Evolutionary conservation across 306 rosid genomes (phyloP).

Genomic region (Corylus americana): DNA sequence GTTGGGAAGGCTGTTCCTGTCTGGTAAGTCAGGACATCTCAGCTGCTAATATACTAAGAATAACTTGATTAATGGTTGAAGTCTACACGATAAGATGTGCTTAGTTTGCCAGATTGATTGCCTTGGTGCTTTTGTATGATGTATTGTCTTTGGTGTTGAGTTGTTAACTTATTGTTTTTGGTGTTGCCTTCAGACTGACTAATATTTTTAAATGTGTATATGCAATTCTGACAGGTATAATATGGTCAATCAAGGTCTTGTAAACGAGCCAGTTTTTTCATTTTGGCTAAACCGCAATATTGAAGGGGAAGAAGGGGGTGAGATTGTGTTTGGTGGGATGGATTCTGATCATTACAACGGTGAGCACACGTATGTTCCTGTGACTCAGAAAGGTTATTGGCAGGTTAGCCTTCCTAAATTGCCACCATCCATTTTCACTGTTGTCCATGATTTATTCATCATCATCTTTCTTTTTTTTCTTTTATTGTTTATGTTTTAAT

Average conservation of each 20-base stretch:
- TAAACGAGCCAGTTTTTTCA: constrained; percentile 38
- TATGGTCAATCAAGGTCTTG: constrained; percentile 33
- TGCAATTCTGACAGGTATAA: constrained; percentile 29
- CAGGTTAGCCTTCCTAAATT: constrained; percentile 30
- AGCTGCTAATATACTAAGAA: not conserved
- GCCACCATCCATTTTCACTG: not conserved
- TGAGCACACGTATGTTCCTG: constrained; percentile 42
- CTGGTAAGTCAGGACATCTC: constrained; percentile 38
- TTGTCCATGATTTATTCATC: not conserved
- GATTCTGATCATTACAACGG: constrained; percentile 42
- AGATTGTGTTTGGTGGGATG: constrained; percentile 44
- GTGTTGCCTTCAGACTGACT: not conserved
- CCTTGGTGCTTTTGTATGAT: not conserved
- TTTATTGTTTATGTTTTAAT: not conserved
- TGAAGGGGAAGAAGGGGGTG: constrained; percentile 38
- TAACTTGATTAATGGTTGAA: not conserved
- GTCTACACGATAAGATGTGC: not conserved
- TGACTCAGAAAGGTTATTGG: constrained; percentile 45
- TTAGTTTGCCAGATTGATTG: not conserved
- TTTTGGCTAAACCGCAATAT: constrained; percentile 41
- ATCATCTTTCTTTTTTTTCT: not conserved
- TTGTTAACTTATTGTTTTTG: not conserved
- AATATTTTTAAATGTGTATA: constrained; percentile 1
- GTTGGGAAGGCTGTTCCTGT: constrained; percentile 41
- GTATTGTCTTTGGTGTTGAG: not conserved